These are phyloP conservation scores for Davidsoniella eucalypti DNA, from an alignment of 2,329 filamentous ascomycete species.

Conservation along the genomic window DNA sequence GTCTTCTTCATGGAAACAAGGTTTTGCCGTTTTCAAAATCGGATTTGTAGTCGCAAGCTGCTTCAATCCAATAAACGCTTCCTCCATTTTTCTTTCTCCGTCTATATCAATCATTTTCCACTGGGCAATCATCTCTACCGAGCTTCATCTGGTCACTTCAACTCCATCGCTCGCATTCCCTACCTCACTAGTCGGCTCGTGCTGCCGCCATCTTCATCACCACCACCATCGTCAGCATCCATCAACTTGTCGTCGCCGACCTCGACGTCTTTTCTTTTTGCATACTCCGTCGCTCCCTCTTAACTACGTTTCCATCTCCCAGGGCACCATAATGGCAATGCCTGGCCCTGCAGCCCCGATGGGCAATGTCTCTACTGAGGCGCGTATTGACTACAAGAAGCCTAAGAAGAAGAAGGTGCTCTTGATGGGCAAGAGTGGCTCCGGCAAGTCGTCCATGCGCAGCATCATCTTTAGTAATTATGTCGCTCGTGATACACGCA, in stretches of 20 bases:
- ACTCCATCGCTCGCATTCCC: background rate
- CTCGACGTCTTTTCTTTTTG: background rate
- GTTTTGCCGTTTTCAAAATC: too few relatives aligned
- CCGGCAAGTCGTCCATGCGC: constrained; percentile 95
- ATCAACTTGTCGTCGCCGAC: background rate
- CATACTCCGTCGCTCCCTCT: background rate
- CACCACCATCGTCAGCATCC: background rate
- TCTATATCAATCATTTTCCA: too few relatives aligned
- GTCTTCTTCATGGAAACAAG: too few relatives aligned
- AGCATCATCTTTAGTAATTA: constrained; percentile 99
- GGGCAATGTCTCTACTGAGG: constrained; percentile 9
- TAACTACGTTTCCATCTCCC: background rate
- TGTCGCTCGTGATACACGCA: constrained; percentile 84
- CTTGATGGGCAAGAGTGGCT: constrained; percentile 89
- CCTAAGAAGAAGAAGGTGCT: constrained; percentile 77
- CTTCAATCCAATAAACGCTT: too few relatives aligned
- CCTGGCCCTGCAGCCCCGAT: constrained; percentile 6
- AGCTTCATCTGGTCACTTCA: too few relatives aligned
- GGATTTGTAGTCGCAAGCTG: too few relatives aligned
- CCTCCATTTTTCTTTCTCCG: too few relatives aligned
- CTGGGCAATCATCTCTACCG: too few relatives aligned
- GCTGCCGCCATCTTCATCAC: background rate
- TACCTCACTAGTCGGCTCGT: too few relatives aligned
- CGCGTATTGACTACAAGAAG: constrained; percentile 38
- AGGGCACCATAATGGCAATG: background rate